Evolutionary conservation across 2,329 filamentous ascomycete species (phyloP).

Genomic region (Fusarium beomiforme): DNA sequence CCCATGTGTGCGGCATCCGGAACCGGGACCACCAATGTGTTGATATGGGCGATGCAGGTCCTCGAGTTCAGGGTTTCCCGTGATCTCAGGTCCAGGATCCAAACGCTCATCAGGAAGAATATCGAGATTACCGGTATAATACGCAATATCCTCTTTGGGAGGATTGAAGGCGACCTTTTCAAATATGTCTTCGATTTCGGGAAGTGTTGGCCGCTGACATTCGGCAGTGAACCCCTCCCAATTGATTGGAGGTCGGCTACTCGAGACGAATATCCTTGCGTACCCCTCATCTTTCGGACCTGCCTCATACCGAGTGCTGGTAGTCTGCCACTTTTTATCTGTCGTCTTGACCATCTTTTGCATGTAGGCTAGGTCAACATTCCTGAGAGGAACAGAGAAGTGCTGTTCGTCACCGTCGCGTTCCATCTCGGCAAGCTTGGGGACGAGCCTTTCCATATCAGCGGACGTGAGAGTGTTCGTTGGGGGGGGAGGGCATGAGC

Average conservation of each 20-base stretch:
- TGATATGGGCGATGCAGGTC: background rate
- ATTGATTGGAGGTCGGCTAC: background rate
- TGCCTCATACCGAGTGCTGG: background rate
- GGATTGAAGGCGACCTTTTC: background rate
- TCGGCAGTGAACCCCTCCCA: background rate
- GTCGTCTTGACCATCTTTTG: background rate
- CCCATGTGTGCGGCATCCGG: background rate
- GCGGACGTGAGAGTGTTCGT: background rate
- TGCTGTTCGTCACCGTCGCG: background rate
- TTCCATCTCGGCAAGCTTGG: background rate
- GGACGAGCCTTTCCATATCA: background rate
- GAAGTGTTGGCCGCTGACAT: background rate
- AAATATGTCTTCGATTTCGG: background rate
- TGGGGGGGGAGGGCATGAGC: background rate
- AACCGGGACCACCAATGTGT: background rate
- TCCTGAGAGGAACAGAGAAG: background rate
- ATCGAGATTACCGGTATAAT: background rate
- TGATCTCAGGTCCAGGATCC: background rate
- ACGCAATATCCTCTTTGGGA: background rate
- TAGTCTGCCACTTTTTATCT: background rate
- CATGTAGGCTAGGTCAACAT: background rate
- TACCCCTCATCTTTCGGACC: background rate
- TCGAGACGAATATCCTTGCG: background rate
- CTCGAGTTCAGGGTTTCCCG: background rate
- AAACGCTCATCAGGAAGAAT: background rate